Evolutionary conservation across 1,284 basidiomycete genomes (phyloP), one percentile per base, ranked within the genome.

Genomic region (Phellopilus nigrolimitatus): DNA sequence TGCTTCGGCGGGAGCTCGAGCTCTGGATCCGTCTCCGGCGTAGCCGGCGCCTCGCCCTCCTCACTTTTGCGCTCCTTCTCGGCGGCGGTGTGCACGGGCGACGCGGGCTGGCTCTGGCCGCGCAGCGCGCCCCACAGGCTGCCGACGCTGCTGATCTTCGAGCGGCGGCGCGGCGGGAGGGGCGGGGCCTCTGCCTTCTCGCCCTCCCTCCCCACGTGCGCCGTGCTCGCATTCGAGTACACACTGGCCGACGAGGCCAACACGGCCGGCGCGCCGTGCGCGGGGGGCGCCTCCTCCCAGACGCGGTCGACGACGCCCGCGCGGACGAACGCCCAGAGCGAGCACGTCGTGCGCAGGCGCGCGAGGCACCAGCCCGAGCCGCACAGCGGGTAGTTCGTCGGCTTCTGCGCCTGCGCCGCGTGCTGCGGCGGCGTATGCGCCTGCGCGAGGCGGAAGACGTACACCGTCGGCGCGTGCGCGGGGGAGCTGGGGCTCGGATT

Each of bases 241-340:
- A 45, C 43, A 22, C 50, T 52, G 4, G 50, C 50, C 13, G 50
- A 52, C 21, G 50, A 52, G n/a, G n/a, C n/a, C n/a, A n/a, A n/a
- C 4, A 52, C n/a, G 7, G 50, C 39, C 24, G 54, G 46, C 12
- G 38, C 21, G 67, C 67, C 61, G 56, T 68, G 34, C 68, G 49
- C 34, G 54, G 58, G n/a, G 72, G 62, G 22, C 76, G 69, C 88
- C 58, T 94, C 91, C 53, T 91, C 81, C 87, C 94, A 92, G 2
- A 97, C 71, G 50, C 84, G 85, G 55, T 91, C 88, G 25, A 95
- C 75, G 52, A 97, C 74, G 13, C 86, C 80, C 1, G 79, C 82
- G 25, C 91, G 81, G 34, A 97, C 79, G 63, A 91, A 97, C 17
- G 88, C 82, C 91, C 94, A 97, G 21, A 97, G 72, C 8, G 88